Conservation (phyloP, 202 grass and related monocot genomes). For the Saccharum hybrid region DNA sequence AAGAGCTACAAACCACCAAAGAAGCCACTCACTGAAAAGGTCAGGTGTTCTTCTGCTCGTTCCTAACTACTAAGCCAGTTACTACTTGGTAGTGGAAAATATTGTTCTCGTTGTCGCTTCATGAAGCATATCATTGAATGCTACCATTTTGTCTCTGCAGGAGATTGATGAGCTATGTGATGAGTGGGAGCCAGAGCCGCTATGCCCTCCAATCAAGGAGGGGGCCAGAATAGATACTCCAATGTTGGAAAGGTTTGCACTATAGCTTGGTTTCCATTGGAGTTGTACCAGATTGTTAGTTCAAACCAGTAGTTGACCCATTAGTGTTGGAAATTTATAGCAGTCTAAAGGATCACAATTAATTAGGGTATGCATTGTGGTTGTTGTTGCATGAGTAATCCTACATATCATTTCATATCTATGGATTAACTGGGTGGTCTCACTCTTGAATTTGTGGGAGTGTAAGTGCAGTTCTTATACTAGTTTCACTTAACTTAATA, state of each 20-base stretch:
- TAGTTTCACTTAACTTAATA: background rate
- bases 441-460: background rate
- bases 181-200: conserved; percentile 90
- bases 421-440: background rate
- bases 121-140: conserved; percentile 19
- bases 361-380: background rate
- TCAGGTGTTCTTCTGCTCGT: conserved; percentile 23
- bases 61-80: background rate
- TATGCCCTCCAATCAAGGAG: conserved; percentile 78
- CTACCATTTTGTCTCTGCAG: conserved; percentile 52
- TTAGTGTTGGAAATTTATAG: background rate
- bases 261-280: conserved; percentile 25
- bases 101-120: conserved; percentile 10
- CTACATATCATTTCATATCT: conserved; percentile 9
- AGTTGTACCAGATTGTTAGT: background rate
- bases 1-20: conserved; percentile 98
- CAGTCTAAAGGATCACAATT: background rate
- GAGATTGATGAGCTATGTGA: conserved; percentile 98
- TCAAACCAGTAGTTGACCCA: background rate
- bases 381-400: conserved; percentile 8
- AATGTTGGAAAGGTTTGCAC: conserved; percentile 78
- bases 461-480: background rate
- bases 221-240: conserved; percentile 52
- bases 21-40: conserved; percentile 90
- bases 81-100: background rate